A percentile compares a stretch with the other conserved stretches of the same genome.
Evolutionary conservation across 176 grass and related monocot species (phyloP).

Genomic region (Elaeis guineensis): DNA sequence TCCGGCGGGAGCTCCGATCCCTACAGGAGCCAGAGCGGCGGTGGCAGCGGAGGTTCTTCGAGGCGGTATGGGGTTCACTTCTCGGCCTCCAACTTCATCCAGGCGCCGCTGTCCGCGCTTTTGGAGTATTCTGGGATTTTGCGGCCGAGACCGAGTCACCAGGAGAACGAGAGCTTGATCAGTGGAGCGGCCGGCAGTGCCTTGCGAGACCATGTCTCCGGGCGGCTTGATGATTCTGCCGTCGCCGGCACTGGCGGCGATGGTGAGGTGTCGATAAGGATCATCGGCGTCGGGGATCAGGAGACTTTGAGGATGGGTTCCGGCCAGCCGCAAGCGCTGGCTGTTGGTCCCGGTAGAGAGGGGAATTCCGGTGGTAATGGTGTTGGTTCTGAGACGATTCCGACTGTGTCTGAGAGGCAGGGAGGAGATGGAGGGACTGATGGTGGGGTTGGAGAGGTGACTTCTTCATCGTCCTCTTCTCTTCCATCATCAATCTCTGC

Average conservation of each 20-base stretch:
- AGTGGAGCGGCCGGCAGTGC: constrained; percentile 1
- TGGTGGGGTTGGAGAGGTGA: constrained; percentile 4
- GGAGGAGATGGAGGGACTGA: constrained; percentile 35
- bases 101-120: constrained; percentile 72
- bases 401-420: constrained; percentile 4
- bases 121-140: constrained; percentile 91
- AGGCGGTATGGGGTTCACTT: constrained; percentile 64
- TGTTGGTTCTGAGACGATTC: not conserved
- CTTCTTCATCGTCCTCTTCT: constrained; percentile 3
- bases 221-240: constrained; percentile 15
- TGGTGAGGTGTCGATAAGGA: constrained; percentile 88
- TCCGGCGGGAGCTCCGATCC: constrained; percentile 27
- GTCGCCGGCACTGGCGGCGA: constrained; percentile 16
- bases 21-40: constrained; percentile 21
- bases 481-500: not conserved
- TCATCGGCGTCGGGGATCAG: constrained; percentile 57
- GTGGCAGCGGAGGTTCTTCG: constrained; percentile 25
- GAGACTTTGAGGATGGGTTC: constrained; percentile 26
- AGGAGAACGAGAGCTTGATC: constrained; percentile 21
- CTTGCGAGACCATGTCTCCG: not conserved
- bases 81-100: constrained; percentile 68
- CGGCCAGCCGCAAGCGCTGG: constrained; percentile 21
- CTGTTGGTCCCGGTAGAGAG: constrained; percentile 29
- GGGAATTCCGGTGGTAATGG: constrained; percentile 9
- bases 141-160: constrained; percentile 29